Evolutionary conservation across 2,329 filamentous ascomycete genomes (phyloP).

Genomic region (Xylariaceae sp.): DNA sequence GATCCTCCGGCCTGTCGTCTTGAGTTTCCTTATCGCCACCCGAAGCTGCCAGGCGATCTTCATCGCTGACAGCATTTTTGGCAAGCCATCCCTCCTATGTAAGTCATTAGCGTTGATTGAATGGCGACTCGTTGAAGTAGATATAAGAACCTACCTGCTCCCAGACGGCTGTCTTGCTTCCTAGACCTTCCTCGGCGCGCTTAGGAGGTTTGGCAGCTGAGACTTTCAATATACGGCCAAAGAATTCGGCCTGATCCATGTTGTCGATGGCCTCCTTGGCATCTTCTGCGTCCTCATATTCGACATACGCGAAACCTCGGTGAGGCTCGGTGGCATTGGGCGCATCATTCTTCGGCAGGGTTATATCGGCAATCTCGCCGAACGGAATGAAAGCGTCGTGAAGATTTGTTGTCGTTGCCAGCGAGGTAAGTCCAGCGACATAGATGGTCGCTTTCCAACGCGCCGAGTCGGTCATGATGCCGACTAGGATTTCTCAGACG

Average conservation of each 20-base stretch:
- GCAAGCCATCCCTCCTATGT: conserved; percentile 85
- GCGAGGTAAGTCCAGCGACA: conserved; percentile 78
- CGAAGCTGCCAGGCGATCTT: conserved; percentile 60
- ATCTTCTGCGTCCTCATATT: conserved; percentile 81
- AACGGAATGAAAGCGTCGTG: conserved; percentile 94
- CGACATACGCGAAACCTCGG: conserved; percentile 92
- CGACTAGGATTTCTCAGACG: conserved; percentile 1
- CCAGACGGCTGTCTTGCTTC: conserved; percentile 93
- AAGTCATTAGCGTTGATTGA: conserved; percentile 20
- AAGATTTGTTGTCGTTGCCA: conserved; percentile 68
- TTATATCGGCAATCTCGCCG: conserved; percentile 88
- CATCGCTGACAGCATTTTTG: conserved; percentile 77
- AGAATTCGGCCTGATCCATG: conserved; percentile 96
- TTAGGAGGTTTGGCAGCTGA: conserved; percentile 89
- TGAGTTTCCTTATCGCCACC: conserved; percentile 42
- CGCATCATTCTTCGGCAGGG: conserved; percentile 80
- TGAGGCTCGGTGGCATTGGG: conserved; percentile 74
- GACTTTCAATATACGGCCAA: conserved; percentile 86
- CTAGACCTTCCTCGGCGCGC: conserved; percentile 77
- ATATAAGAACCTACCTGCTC: conserved; percentile 66
- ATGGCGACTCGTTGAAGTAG: not conserved
- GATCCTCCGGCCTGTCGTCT: conserved; percentile 61
- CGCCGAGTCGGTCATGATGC: conserved; percentile 69
- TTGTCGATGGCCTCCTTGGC: conserved; percentile 96
- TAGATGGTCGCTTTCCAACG: conserved; percentile 89